Evolutionary conservation across 2,329 filamentous ascomycete species (phyloP), one percentile per base, ranked within the genome.

Genomic region (Trichoderma asperellum): DNA sequence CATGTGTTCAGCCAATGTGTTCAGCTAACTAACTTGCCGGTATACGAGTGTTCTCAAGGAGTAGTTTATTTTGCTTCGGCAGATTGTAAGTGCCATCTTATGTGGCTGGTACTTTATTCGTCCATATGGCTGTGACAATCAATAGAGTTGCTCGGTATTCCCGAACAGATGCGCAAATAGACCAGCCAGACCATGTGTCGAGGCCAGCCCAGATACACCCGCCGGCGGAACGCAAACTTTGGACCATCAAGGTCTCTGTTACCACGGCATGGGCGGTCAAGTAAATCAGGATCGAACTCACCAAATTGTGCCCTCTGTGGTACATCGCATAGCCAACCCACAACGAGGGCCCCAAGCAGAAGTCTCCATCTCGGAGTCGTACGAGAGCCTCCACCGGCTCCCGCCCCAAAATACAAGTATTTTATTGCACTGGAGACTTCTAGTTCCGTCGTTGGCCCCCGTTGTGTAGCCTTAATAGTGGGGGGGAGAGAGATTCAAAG

Each of bases 161-260:
- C 53, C 27, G 53, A 56, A 32, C 37, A 7, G 32, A 29, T 4
- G 47, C 34, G 34, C 53, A 66, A 66, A 58, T 35, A n/a, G 49
- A 57, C 35, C 11, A 18, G 34, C 8, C 8, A 43, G 61, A 21
- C 16, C 37, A 43, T 58, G 32, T 24, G 34, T 58, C 32, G 53
- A 56, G 29, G 53, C 18, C 27, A 29, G 29, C 8, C 16, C 11
- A 43, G n/a, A 64, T 18, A 37, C 40, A 40, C 34, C 49, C 61
- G 61, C 49, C 29, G 10, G 34, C n/a, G 53, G 49, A 63, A 53
- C 24, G 32, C 52, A 69, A 65, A 53, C 49, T 37, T n/a, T 24
- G 14, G 52, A 60, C 52, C 34, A 68, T 61, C 49, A 64, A 63
- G 66, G 58, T 61, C 58, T 49, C 47, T 68, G 58, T 58, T 64